A percentile compares a stretch with the other conserved stretches of the same genome.
These are phyloP conservation scores for Thielaviopsis punctulata DNA, from an alignment of 2,329 filamentous ascomycete species.

Conservation along the genomic window DNA sequence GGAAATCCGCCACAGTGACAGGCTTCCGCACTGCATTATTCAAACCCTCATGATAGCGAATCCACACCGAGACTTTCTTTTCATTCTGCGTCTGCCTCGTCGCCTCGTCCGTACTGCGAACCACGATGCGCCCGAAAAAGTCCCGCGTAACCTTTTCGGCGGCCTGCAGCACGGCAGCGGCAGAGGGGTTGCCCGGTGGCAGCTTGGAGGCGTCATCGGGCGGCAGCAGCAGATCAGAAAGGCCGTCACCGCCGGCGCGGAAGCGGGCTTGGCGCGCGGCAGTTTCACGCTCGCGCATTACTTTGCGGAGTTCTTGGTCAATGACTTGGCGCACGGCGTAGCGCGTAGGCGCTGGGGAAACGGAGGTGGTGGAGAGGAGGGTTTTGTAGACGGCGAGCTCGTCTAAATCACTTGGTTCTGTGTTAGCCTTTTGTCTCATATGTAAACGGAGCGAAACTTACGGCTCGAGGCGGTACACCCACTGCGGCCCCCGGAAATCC, in stretches of 20 bases:
- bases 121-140: constrained; percentile 65
- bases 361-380: constrained; percentile 32
- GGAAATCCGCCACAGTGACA: constrained; percentile 61
- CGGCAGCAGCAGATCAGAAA: constrained; percentile 25
- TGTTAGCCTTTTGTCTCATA: background rate
- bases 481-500: constrained; percentile 46
- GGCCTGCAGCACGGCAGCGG: background rate
- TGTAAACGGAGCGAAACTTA: constrained; percentile 31
- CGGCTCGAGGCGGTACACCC: constrained; percentile 91
- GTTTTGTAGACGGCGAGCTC: constrained; percentile 59
- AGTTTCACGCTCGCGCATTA: constrained; percentile 48
- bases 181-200: constrained; percentile 9
- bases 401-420: constrained; percentile 46
- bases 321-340: constrained; percentile 88
- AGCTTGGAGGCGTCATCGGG: constrained; percentile 18
- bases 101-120: constrained; percentile 20
- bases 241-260: constrained; percentile 30
- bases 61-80: constrained; percentile 52
- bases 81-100: constrained; percentile 21
- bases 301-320: constrained; percentile 72
- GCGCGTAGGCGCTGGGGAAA: constrained; percentile 55
- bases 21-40: constrained; percentile 87
- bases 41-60: constrained; percentile 77
- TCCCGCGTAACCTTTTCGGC: constrained; percentile 45
- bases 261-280: constrained; percentile 49